Evolutionary conservation across 164 flowering plant species (phyloP), one percentile per base, ranked within the genome.

Genomic region (Piper betle): DNA sequence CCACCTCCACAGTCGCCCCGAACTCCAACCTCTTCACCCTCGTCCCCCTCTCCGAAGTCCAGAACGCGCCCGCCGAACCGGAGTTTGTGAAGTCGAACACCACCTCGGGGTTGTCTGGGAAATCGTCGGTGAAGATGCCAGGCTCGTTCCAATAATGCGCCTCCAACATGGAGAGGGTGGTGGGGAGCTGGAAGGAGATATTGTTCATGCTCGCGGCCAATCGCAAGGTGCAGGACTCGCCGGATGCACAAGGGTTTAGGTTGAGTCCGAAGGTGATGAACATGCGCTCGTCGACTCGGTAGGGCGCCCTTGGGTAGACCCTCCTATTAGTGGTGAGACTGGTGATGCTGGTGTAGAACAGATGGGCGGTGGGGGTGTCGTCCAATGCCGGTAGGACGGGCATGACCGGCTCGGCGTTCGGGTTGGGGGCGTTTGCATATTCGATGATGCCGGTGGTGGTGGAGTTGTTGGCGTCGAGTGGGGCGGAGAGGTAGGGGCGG

Each of bases 171-270:
- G 92, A 84, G 67, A 71, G 1, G 4, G 12, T 61, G 1, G 67
- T 40, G 0, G 91, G 91, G 4, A 25, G 72, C 42, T 37, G 55
- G 65, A 84, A 86, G 0, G 91, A 84, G 4, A 40, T 67, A 62
- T 84, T 83, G 78, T 86, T 88, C 92, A 87, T 79, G 73, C 81
- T 83, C 0, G 88, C 89, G 0, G 82, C 74, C 1, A 80, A 13
- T 37, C 67, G 58, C 33, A 25, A 25, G 33, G 33, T 25, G 2
- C 33, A 79, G 17, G 78, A 72, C 52, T 60, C 62, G 57, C 75
- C 78, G 0, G 0, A 6, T 0, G 55, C 75, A 64, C 92, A 88
- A 0, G 64, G 60, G 1, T 52, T 42, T 1, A 82, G 64, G 6
- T 79, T 78, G n/a, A 89, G 39, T 6, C 91, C 89, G 1, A 46